Percentiles rank a stretch among this genome's conserved stretches.
These are phyloP conservation scores for Eucalyptus camaldulensis DNA, from an alignment of 345 rosid species.

Conservation along the genomic window DNA sequence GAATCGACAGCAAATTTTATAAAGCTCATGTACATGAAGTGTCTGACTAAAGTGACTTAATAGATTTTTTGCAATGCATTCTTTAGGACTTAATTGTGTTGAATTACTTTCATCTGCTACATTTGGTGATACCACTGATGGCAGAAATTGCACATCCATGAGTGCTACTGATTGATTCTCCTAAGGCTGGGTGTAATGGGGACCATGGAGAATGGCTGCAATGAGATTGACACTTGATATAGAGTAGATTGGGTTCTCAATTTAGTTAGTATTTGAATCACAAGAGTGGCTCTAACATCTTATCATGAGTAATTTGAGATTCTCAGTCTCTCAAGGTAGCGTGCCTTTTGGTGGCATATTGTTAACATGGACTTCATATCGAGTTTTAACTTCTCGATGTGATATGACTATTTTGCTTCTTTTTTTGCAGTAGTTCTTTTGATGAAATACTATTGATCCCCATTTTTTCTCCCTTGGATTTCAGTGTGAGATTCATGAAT, in stretches of 20 bases:
- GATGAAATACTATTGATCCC: neutral
- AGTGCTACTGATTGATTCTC: neutral
- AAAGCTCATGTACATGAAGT: neutral
- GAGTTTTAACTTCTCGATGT: neutral
- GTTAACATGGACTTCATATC: neutral
- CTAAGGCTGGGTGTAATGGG: neutral
- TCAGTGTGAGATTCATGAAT: conserved; percentile 88
- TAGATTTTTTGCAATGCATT: neutral
- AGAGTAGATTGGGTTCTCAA: neutral
- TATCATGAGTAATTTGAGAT: neutral
- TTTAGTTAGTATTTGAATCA: neutral
- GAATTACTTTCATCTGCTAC: neutral
- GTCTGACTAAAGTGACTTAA: neutral
- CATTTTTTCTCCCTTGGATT: conserved; percentile 4
- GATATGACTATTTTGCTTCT: neutral
- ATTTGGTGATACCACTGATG: neutral
- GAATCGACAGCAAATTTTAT: neutral
- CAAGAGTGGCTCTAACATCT: neutral
- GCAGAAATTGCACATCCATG: neutral
- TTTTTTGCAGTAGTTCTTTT: neutral
- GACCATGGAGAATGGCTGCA: neutral
- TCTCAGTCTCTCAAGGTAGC: neutral
- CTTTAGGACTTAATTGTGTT: neutral
- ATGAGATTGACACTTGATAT: neutral
- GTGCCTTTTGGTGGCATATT: neutral